These are phyloP conservation scores for Closterium sp. DNA, from an alignment of 139 green algal species.

Conservation along the genomic window DNA sequence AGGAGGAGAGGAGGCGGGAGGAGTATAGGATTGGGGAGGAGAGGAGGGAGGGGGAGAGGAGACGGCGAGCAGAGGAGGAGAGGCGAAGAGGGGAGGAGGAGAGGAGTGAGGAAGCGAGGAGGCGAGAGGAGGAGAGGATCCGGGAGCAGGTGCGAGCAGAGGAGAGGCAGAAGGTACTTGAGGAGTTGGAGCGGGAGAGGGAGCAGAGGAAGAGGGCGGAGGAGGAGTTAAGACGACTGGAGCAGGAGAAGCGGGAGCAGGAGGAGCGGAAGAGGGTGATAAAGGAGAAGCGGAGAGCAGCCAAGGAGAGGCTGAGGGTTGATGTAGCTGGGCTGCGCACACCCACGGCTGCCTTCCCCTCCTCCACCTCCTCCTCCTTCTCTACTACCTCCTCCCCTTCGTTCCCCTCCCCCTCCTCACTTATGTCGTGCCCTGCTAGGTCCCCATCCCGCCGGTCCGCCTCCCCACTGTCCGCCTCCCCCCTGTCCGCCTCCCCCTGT, in stretches of 20 bases:
- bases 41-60: neutral
- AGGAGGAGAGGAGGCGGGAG: no score
- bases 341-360: neutral
- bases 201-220: neutral
- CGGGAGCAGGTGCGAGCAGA: neutral
- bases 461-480: neutral
- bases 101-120: neutral
- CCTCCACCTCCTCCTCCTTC: neutral
- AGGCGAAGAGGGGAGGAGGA: neutral
- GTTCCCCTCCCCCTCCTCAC: neutral
- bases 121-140: neutral
- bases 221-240: neutral
- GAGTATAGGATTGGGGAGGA: neutral
- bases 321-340: neutral
- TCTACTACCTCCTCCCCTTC: neutral
- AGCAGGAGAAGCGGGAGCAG: neutral
- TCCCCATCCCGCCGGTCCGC: neutral
- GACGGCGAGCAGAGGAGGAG: neutral
- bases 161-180: neutral
- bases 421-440: neutral
- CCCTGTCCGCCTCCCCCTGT: neutral
- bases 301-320: neutral
- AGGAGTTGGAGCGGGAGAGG: neutral
- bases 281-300: neutral
- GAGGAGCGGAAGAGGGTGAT: neutral